Evolutionary conservation across 2,329 filamentous ascomycete genomes (phyloP), one percentile per base, ranked within the genome.

Genomic region (Aspergillus sojae): DNA sequence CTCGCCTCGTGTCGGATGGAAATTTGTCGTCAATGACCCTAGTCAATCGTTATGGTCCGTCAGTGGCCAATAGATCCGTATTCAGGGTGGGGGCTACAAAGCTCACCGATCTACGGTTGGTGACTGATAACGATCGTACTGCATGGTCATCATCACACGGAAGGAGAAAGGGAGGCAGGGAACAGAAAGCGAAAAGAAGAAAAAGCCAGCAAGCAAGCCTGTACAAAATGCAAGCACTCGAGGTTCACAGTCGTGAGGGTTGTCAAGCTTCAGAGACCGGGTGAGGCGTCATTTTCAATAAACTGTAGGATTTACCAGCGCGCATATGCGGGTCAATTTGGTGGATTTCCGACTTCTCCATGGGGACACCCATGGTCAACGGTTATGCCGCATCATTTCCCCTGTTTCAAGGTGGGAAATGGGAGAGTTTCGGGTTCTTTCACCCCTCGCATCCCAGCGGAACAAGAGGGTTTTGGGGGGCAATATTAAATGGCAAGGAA

Each of bases 241-340:
- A 26, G 28, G 50, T 57, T 52, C 46, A 62, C 58, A 56, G 59
- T 57, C 26, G 48, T 50, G 45, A 61, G 45, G 30, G 34, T 36
- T 16, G 62, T 61, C 58, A 62, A 39, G 41, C 21, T 53, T 56
- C 45, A 65, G 32, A 55, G 46, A 58, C 55, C 48, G 67, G 68
- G 64, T 69, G 66, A 70, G 67, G 65, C 67, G 61, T 71, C 68
- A 69, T 68, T 70, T 71, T 70, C 65, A 71, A 71, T 68, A 62
- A 67, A 56, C 63, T 62, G 64, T 60, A 30, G 61, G 57, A 57
- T 45, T 23, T 66, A 58, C 46, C 63, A 58, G 60, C 53, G 58
- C 60, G 61, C 62, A 68, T 69, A 64, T 66, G 66, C 68, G 62
- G 63, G 67, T 63, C 57, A 43, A 59, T 53, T 41, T 61, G 61